Conservation (phyloP, 352 stramenopile genomes). For the Phytophthora hybrid region DNA sequence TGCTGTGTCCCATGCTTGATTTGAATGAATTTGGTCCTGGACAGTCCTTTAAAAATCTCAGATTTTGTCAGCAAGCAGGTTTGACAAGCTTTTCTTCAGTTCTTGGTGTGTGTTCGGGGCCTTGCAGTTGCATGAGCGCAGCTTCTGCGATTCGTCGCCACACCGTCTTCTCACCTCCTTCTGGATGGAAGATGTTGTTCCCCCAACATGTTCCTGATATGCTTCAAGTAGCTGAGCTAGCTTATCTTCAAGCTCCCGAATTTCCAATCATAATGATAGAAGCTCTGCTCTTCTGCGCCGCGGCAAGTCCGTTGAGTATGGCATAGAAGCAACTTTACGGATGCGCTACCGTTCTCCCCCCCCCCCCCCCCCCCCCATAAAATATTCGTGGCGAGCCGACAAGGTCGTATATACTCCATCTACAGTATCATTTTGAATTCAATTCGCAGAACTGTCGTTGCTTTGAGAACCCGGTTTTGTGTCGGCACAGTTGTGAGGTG, state of each 20-base stretch:
- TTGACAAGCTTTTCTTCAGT: constrained; percentile 13
- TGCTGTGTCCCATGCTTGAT: not conserved
- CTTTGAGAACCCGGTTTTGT: not conserved
- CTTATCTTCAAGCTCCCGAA: constrained; percentile 6
- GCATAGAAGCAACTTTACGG: constrained; percentile 22
- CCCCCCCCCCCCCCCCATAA: not conserved
- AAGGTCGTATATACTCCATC: not conserved
- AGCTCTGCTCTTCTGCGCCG: constrained; percentile 15
- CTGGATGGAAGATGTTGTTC: not conserved
- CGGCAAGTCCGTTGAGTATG: constrained; percentile 26
- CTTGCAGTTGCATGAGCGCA: not conserved
- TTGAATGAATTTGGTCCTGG: not conserved
- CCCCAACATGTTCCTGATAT: not conserved
- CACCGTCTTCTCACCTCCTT: not conserved
- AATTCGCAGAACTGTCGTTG: not conserved
- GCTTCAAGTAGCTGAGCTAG: not conserved
- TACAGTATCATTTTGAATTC: not conserved
- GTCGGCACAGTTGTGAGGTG: not conserved
- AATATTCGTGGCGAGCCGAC: not conserved
- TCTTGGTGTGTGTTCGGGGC: constrained; percentile 9
- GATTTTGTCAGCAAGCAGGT: not conserved
- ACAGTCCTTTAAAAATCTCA: not conserved
- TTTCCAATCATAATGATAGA: constrained; percentile 7
- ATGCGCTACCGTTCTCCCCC: constrained; percentile 17
- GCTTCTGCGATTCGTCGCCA: not conserved